phyloP scores from a whole-genome alignment of 2,329 filamentous ascomycete genomes.

The Colletotrichum eremochloae region DNA sequence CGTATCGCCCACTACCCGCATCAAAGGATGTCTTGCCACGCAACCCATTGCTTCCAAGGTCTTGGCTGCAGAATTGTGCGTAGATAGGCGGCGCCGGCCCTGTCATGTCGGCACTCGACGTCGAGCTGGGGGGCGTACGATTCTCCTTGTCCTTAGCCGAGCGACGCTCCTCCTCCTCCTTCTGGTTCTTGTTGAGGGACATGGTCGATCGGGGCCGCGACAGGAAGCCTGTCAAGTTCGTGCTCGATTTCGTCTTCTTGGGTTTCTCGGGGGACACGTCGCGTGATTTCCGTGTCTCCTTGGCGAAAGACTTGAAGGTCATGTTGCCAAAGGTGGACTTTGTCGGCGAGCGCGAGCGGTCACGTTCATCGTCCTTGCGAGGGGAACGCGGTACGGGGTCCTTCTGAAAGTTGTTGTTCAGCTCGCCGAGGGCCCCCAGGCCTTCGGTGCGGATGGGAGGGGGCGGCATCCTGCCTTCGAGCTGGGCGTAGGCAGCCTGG shows the following conservation, averaged over 20 bases:
- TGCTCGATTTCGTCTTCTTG: slow-evolving; percentile 85
- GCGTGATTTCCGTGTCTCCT: slow-evolving; percentile 55
- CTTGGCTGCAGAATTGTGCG: slow-evolving; percentile 74
- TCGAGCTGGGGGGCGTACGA: slow-evolving; percentile 69
- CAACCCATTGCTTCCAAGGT: slow-evolving; percentile 46
- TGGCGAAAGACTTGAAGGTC: slow-evolving; percentile 59
- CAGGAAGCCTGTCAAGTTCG: slow-evolving; percentile 83
- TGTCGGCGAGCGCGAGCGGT: slow-evolving; percentile 56
- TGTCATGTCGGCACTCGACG: slow-evolving; percentile 54
- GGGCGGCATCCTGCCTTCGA: slow-evolving; percentile 46
- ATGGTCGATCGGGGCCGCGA: slow-evolving; percentile 81
- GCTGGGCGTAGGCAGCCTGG: slow-evolving; percentile 39
- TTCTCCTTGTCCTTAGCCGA: slow-evolving; percentile 84
- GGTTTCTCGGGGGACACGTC: slow-evolving; percentile 71
- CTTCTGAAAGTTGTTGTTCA: slow-evolving; percentile 66
- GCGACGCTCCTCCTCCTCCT: slow-evolving; percentile 66
- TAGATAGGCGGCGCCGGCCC: slow-evolving; percentile 77
- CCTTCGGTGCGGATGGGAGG: slow-evolving; percentile 53
- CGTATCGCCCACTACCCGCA: slow-evolving; percentile 32
- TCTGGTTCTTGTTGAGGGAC: slow-evolving; percentile 68
- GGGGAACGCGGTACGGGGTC: slow-evolving; percentile 54
- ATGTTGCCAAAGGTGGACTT: slow-evolving; percentile 60
- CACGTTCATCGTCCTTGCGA: slow-evolving; percentile 52
- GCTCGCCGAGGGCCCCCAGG: slow-evolving; percentile 64
- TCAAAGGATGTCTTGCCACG: slow-evolving; percentile 43